Conservation (phyloP, 495 filamentous ascomycete species). For the Letharia lupina region DNA sequence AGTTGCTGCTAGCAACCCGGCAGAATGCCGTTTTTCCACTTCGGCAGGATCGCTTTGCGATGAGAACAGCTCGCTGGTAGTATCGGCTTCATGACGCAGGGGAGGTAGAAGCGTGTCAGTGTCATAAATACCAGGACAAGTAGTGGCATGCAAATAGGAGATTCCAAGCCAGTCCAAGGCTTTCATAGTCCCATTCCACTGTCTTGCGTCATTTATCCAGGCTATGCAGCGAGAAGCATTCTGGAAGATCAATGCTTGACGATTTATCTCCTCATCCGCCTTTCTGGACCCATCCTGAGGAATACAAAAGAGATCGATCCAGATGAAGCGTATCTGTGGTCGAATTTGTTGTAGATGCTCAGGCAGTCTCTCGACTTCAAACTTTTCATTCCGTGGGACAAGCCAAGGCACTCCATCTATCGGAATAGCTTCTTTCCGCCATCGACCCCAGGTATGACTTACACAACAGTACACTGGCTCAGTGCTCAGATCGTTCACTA, state of each 20-base stretch:
- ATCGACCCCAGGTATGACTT: constrained; percentile 12
- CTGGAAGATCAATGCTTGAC: constrained; percentile 1
- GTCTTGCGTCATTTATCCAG: constrained; percentile 8
- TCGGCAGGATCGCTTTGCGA: neutral
- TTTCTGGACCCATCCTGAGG: constrained; percentile 1
- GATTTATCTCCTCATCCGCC: neutral
- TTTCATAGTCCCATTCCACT: neutral
- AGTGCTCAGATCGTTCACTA: neutral
- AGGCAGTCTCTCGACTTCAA: neutral
- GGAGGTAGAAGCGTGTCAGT: neutral
- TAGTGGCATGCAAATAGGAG: neutral
- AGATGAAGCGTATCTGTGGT: neutral
- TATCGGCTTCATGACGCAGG: neutral
- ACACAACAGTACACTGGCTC: constrained; percentile 2
- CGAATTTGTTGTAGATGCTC: neutral
- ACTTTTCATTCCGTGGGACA: neutral
- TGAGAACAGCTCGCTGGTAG: neutral
- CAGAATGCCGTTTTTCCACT: neutral
- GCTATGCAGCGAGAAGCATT: constrained; percentile 1
- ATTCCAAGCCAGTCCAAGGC: constrained; percentile 5
- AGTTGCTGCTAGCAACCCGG: neutral
- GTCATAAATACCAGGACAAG: neutral
- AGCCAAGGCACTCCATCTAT: constrained; percentile 3
- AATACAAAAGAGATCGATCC: constrained; percentile 14
- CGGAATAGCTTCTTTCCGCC: neutral